Percentiles rank a stretch among this genome's conserved stretches.
These are phyloP conservation scores for Termitomyces sp. DNA, from an alignment of 768 basidiomycete genomes.

Conservation along the genomic window DNA sequence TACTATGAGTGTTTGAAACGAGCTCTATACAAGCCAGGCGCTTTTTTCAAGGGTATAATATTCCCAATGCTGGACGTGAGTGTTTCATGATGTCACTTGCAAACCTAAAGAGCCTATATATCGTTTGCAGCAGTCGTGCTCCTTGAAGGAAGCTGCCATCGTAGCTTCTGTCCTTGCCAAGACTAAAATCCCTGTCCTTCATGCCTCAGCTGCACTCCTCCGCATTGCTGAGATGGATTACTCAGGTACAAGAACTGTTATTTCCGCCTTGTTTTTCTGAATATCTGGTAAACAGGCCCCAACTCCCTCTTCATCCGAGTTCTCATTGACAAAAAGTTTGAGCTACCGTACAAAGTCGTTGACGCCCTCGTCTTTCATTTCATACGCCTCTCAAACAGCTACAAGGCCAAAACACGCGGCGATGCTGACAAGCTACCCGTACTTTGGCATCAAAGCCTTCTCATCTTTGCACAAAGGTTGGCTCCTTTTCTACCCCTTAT, in stretches of 20 bases:
- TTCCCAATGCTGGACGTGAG: constrained; percentile 92
- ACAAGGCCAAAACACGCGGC: constrained; percentile 64
- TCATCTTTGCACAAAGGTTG: constrained; percentile 91
- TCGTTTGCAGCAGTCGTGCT: constrained; percentile 57
- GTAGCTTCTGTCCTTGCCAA: constrained; percentile 87
- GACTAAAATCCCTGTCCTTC: constrained; percentile 92
- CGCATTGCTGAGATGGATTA: constrained; percentile 97
- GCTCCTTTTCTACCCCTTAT: constrained; percentile 9
- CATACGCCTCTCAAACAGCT: constrained; percentile 89
- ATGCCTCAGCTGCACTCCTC: constrained; percentile 91
- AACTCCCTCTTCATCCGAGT: constrained; percentile 97
- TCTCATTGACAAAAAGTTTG: constrained; percentile 95
- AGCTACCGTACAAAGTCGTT: constrained; percentile 95
- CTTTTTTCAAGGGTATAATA: constrained; percentile 97
- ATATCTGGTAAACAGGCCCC: constrained; percentile 44
- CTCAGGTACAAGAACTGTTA: constrained; percentile 44
- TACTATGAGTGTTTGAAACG: constrained; percentile 92
- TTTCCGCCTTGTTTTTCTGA: not conserved
- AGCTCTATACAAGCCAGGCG: constrained; percentile 91
- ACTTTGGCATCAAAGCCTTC: constrained; percentile 94
- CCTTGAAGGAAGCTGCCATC: constrained; percentile 91
- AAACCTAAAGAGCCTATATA: not conserved
- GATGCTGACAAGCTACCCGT: constrained; percentile 87
- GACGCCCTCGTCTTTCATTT: constrained; percentile 98
- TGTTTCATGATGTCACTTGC: not conserved